phyloP scores from a whole-genome alignment of 2,329 filamentous ascomycete species.

The Stagonosporopsis chrysanthemi region DNA sequence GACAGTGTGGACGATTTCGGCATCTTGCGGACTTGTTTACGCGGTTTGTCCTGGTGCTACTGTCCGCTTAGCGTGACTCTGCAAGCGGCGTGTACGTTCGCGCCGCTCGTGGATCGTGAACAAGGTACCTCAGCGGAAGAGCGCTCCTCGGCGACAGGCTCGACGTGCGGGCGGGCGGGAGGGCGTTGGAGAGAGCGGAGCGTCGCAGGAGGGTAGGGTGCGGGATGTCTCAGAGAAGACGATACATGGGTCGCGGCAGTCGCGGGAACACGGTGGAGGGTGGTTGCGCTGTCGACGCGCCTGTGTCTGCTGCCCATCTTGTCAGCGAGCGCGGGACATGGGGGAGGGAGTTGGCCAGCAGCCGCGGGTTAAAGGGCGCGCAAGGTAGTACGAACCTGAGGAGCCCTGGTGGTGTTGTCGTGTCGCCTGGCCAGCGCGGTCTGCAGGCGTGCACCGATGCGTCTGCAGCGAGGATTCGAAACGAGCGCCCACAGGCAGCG shows the following conservation, averaged over 20 bases:
- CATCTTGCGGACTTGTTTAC: constrained; percentile 47
- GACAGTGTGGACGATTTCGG: constrained; percentile 50
- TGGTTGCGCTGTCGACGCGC: constrained; percentile 26
- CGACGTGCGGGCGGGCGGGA: constrained; percentile 24
- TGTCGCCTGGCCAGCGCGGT: constrained; percentile 36
- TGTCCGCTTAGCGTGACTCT: constrained; percentile 31
- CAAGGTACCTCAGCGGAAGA: constrained; percentile 38
- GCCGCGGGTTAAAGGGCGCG: constrained; percentile 33
- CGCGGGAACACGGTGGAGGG: constrained; percentile 20
- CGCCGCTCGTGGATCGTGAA: constrained; percentile 16
- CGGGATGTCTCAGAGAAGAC: constrained; percentile 28
- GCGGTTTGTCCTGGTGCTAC: constrained; percentile 35
- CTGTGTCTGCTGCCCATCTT: constrained; percentile 41
- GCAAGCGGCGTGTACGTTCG: constrained; percentile 8
- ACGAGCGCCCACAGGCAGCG: constrained; percentile 28
- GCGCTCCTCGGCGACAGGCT: constrained; percentile 19
- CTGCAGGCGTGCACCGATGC: constrained; percentile 44
- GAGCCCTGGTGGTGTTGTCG: constrained; percentile 33
- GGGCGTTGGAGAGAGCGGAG: constrained; percentile 25
- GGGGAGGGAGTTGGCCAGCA: constrained; percentile 14
- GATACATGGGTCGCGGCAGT: constrained; percentile 39
- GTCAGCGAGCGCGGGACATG: constrained; percentile 37
- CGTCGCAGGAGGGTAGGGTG: constrained; percentile 25
- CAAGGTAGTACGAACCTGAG: constrained; percentile 46
- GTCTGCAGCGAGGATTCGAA: constrained; percentile 38